These are phyloP conservation scores for Daldinia loculata DNA, from an alignment of 495 filamentous ascomycete genomes.

Conservation along the genomic window DNA sequence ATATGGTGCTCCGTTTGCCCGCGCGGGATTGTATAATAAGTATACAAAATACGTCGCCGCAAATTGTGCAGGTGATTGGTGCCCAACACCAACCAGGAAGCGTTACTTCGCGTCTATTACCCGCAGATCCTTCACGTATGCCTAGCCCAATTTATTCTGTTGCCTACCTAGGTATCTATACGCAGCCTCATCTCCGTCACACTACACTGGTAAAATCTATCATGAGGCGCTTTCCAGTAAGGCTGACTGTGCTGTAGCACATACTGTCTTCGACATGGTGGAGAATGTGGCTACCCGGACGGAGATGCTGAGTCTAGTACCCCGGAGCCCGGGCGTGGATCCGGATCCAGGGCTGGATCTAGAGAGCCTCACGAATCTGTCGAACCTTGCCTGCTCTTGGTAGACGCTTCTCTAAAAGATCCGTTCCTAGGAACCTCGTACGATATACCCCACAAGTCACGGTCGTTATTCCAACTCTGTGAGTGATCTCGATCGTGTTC, in stretches of 20 bases:
- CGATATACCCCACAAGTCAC: conserved; percentile 45
- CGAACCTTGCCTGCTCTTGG: conserved; percentile 30
- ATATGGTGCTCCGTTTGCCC: conserved; percentile 18
- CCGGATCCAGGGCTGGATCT: conserved; percentile 28
- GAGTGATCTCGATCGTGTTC: conserved; percentile 24
- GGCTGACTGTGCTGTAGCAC: conserved; percentile 40
- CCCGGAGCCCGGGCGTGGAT: conserved; percentile 26
- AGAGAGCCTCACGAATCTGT: conserved; percentile 40
- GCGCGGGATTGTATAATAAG: conserved; percentile 10
- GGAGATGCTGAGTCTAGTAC: conserved; percentile 30
- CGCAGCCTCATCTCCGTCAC: conserved; percentile 4
- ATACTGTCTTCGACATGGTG: conserved; percentile 48
- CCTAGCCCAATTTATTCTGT: conserved; percentile 6
- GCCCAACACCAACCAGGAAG: conserved; percentile 26
- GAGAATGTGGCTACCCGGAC: conserved; percentile 46
- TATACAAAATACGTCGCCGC: conserved; percentile 32
- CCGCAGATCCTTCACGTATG: conserved; percentile 12
- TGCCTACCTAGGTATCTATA: conserved; percentile 2
- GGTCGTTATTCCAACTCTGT: conserved; percentile 47
- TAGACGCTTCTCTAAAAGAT: conserved; percentile 39
- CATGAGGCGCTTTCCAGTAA: conserved; percentile 14
- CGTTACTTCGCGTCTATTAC: conserved; percentile 15
- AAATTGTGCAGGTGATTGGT: conserved; percentile 31
- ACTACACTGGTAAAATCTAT: background rate
- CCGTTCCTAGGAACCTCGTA: conserved; percentile 44